phyloP scores from a whole-genome alignment of 148 eudicot species.

The Chenopodium suecicum region DNA sequence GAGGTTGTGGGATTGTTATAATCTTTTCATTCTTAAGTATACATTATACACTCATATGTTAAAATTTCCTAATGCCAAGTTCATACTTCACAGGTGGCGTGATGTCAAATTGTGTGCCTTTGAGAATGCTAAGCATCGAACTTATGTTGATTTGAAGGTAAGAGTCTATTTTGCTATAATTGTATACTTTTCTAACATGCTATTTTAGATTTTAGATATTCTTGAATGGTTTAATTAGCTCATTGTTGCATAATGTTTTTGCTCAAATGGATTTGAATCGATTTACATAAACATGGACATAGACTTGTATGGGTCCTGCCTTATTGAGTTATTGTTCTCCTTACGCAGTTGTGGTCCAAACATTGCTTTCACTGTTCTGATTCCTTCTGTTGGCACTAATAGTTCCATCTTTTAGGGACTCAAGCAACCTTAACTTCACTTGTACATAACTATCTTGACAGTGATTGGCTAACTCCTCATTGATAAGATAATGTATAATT shows the following conservation, averaged over 20 bases:
- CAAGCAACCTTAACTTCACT: slow-evolving; percentile 26
- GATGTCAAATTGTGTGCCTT: slow-evolving; percentile 88
- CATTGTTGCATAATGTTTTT: not conserved
- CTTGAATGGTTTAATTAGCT: slow-evolving; percentile 6
- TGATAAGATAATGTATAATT: slow-evolving; percentile 18
- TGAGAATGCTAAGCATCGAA: slow-evolving; percentile 88
- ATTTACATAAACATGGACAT: slow-evolving; percentile 14
- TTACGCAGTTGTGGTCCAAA: slow-evolving; percentile 21
- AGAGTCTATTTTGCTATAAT: slow-evolving; percentile 8
- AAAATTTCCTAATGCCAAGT: not conserved
- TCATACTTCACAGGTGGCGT: slow-evolving; percentile 79
- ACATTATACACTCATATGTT: not conserved
- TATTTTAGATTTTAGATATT: slow-evolving; percentile 19
- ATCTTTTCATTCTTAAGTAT: too few species aligned
- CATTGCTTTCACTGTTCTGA: slow-evolving; percentile 20
- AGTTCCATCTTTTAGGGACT: slow-evolving; percentile 24
- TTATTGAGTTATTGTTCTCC: not conserved
- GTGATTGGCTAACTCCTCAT: slow-evolving; percentile 27
- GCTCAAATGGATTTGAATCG: not conserved
- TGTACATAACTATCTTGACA: slow-evolving; percentile 33
- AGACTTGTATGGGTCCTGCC: slow-evolving; percentile 21
- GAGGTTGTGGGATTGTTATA: not conserved
- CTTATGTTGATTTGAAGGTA: slow-evolving; percentile 99
- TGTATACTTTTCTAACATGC: not conserved
- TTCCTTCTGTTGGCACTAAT: slow-evolving; percentile 18